These are phyloP conservation scores for Apostasia ramifera DNA, from an alignment of 106 monocot genomes.

Conservation along the genomic window DNA sequence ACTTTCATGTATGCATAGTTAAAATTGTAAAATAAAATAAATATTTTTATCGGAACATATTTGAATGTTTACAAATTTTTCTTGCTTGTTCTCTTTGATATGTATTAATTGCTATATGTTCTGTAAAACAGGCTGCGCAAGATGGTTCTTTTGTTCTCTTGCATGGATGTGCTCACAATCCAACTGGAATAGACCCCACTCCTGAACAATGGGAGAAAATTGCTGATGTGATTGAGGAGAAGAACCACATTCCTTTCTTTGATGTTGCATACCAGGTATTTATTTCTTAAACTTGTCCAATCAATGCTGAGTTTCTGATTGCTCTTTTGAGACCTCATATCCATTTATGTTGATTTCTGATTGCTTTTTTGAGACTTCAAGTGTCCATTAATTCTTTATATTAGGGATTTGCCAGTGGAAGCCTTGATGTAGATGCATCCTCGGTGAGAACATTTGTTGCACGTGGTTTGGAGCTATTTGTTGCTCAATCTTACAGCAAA, in stretches of 20 bases:
- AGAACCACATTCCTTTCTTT: slow-evolving; percentile 95
- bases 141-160: slow-evolving; percentile 88
- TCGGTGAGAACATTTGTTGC: slow-evolving; percentile 82
- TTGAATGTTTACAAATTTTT: not conserved
- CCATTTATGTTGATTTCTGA: not conserved
- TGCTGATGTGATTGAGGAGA: slow-evolving; percentile 91
- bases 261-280: slow-evolving; percentile 98
- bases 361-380: not conserved
- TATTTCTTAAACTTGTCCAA: not conserved
- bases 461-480: slow-evolving; percentile 84
- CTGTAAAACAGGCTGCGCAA: slow-evolving; percentile 63
- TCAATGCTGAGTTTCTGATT: no score
- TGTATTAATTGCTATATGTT: no score
- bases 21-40: no score
- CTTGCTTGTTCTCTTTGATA: slow-evolving; percentile 7
- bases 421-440: slow-evolving; percentile 90
- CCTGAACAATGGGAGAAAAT: slow-evolving; percentile 83
- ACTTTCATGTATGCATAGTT: no score
- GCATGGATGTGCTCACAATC: slow-evolving; percentile 98
- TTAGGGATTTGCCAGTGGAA: slow-evolving; percentile 98
- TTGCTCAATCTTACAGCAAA: slow-evolving; percentile 98
- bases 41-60: no score
- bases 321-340: not conserved
- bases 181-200: slow-evolving; percentile 97
- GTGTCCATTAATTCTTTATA: slow-evolving; percentile 7